A percentile compares a stretch with the other conserved stretches of the same genome.
Evolutionary conservation across 1,284 basidiomycete genomes (phyloP).

Genomic region (Veloboletus limbatus): DNA sequence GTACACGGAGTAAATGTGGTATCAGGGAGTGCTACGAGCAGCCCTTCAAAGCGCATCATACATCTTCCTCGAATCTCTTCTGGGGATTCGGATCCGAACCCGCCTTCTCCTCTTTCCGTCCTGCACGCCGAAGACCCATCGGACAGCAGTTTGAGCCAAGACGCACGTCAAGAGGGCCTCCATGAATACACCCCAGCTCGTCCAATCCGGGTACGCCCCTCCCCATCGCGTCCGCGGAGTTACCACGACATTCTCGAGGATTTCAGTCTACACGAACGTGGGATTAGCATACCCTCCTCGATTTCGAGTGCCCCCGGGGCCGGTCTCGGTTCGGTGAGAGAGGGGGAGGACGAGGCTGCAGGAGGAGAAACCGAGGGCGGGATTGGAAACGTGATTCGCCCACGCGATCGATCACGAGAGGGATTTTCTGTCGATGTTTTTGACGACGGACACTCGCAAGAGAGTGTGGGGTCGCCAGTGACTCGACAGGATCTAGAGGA

Average conservation of each 20-base stretch:
- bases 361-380: slow-evolving; percentile 21
- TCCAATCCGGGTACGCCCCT: slow-evolving; percentile 38
- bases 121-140: not conserved
- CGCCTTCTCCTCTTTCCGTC: slow-evolving; percentile 2
- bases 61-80: slow-evolving; percentile 26
- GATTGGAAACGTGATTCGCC: slow-evolving; percentile 2
- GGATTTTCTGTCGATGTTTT: slow-evolving; percentile 1
- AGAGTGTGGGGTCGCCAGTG: not conserved
- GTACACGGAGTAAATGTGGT: not conserved
- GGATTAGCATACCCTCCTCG: slow-evolving; percentile 32
- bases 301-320: slow-evolving; percentile 28
- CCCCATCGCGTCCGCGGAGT: slow-evolving; percentile 51
- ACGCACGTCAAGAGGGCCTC: slow-evolving; percentile 9
- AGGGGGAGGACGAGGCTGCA: slow-evolving; percentile 24
- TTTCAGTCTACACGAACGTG: slow-evolving; percentile 44
- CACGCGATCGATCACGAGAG: not conserved
- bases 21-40: slow-evolving; percentile 21
- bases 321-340: slow-evolving; percentile 28
- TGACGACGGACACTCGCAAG: slow-evolving; percentile 7
- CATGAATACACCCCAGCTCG: slow-evolving; percentile 13
- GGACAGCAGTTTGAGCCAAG: not conserved
- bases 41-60: slow-evolving; percentile 22
- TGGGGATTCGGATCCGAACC: slow-evolving; percentile 14
- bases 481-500: not conserved
- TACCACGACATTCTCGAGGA: slow-evolving; percentile 65